Evolutionary conservation across 495 filamentous ascomycete species (phyloP).

Genomic region (Trichodelitschia bisporula): DNA sequence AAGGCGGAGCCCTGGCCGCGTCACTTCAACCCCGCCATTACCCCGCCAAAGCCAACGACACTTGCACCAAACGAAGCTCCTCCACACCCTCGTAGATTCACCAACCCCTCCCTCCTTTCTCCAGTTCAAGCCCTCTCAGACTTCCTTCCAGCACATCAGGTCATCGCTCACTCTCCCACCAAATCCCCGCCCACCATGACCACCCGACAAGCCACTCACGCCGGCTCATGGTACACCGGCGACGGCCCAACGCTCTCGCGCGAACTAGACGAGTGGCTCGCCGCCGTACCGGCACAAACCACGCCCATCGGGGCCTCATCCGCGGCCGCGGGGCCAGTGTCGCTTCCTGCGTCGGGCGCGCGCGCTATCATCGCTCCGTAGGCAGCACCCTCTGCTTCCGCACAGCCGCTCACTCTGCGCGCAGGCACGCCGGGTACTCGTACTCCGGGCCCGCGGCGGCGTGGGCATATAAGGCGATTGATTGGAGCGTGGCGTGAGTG

Average conservation of each 20-base stretch:
- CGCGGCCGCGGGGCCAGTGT: conserved; percentile 20
- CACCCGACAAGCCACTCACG: conserved; percentile 40
- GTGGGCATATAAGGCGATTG: conserved; percentile 80
- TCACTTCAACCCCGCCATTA: not conserved
- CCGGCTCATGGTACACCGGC: conserved; percentile 71
- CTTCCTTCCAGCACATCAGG: not conserved
- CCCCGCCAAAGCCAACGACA: not conserved
- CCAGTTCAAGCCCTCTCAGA: not conserved
- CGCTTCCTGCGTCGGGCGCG: conserved; percentile 49
- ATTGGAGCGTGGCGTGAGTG: conserved; percentile 52
- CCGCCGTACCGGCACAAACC: conserved; percentile 38
- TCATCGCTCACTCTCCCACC: not conserved
- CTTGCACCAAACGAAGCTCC: not conserved
- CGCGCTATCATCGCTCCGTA: conserved; percentile 92
- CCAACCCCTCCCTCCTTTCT: not conserved
- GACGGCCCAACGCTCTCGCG: conserved; percentile 28
- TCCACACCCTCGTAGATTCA: not conserved
- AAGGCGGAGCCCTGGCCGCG: not conserved
- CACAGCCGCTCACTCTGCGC: not conserved
- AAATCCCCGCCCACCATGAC: conserved; percentile 19
- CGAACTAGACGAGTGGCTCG: conserved; percentile 64
- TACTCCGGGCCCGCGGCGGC: conserved; percentile 89
- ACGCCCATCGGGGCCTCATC: conserved; percentile 15
- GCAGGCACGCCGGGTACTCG: conserved; percentile 81
- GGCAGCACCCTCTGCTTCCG: conserved; percentile 13